Evolutionary conservation across 1,284 basidiomycete species (phyloP).

Genomic region (Fistulinella staudtii): DNA sequence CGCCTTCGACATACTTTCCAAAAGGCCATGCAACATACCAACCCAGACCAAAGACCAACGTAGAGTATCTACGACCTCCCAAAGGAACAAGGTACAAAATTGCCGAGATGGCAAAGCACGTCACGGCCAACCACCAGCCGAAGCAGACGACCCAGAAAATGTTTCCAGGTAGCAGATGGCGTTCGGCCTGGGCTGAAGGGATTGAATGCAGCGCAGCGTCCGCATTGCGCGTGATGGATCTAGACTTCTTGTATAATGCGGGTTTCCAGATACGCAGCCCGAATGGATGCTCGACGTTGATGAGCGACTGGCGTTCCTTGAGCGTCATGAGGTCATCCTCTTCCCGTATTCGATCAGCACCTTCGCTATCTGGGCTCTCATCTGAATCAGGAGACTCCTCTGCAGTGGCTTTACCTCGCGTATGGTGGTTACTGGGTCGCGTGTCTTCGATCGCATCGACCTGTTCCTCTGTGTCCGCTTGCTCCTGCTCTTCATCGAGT

Average conservation of each 20-base stretch:
- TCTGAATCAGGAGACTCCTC: conserved; percentile 34
- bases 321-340: conserved; percentile 92
- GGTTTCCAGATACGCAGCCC: conserved; percentile 99
- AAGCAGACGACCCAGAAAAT: conserved; percentile 86
- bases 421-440: conserved; percentile 23
- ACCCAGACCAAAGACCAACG: conserved; percentile 87
- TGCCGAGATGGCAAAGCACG: conserved; percentile 66
- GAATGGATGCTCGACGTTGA: conserved; percentile 99
- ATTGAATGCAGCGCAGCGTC: conserved; percentile 91
- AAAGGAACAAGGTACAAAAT: conserved; percentile 72
- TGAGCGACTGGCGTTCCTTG: conserved; percentile 95
- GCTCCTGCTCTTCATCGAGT: conserved; percentile 47
- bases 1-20: conserved; percentile 96
- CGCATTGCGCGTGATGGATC: conserved; percentile 94
- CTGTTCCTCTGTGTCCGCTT: conserved; percentile 27
- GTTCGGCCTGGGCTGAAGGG: conserved; percentile 88
- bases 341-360: conserved; percentile 37
- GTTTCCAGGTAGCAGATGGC: conserved; percentile 90
- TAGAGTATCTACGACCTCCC: conserved; percentile 82
- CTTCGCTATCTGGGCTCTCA: conserved; percentile 32
- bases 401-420: conserved; percentile 28
- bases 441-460: conserved; percentile 30
- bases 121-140: conserved; percentile 87
- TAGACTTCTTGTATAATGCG: conserved; percentile 96
- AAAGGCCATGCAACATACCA: conserved; percentile 99